phyloP scores from a whole-genome alignment of 768 basidiomycete genomes.

The Amanita rimosa region DNA sequence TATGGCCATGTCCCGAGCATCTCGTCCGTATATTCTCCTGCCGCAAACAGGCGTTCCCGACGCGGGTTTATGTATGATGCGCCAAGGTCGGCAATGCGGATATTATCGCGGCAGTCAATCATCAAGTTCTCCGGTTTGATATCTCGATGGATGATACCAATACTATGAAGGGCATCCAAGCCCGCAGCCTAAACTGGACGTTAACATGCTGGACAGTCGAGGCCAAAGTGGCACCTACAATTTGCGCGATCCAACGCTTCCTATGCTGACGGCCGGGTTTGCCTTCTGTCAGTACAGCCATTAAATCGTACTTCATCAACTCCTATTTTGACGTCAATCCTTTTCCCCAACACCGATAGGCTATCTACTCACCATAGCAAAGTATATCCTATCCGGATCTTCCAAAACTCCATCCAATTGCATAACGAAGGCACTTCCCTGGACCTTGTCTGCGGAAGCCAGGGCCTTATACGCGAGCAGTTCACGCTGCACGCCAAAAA shows the following conservation, averaged over 20 bases:
- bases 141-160: constrained; percentile 59
- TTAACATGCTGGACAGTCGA: not conserved
- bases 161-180: constrained; percentile 34
- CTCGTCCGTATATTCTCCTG: constrained; percentile 13
- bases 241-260: constrained; percentile 28
- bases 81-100: constrained; percentile 32
- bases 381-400: constrained; percentile 17
- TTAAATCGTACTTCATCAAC: constrained; percentile 26
- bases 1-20: constrained; percentile 23
- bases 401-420: constrained; percentile 24
- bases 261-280: constrained; percentile 17
- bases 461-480: constrained; percentile 23
- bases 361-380: constrained; percentile 25
- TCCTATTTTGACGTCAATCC: constrained; percentile 13
- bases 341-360: not conserved
- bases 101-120: constrained; percentile 29
- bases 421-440: constrained; percentile 25
- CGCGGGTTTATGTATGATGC: constrained; percentile 15
- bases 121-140: constrained; percentile 65
- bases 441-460: constrained; percentile 11
- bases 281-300: constrained; percentile 15
- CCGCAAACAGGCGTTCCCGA: constrained; percentile 9
- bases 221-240: constrained; percentile 15
- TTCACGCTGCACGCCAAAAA: constrained; percentile 18
- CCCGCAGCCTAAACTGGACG: constrained; percentile 22